Evolutionary conservation across 2,329 filamentous ascomycete genomes (phyloP).

Genomic region (Fusarium denticulatum): DNA sequence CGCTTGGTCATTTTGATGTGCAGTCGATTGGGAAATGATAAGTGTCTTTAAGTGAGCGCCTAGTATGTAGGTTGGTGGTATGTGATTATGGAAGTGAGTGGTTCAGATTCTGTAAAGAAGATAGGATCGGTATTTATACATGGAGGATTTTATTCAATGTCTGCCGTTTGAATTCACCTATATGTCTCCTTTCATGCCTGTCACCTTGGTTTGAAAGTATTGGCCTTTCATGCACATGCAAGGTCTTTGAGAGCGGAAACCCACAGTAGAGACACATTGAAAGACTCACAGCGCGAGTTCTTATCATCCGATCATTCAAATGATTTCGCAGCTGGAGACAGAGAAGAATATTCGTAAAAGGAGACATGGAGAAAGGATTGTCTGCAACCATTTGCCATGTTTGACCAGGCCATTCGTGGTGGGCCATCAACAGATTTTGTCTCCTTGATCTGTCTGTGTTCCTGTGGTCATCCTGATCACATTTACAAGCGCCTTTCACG

Average conservation of each 20-base stretch:
- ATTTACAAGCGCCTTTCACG: no score
- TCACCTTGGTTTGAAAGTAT: neutral
- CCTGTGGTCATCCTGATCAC: neutral
- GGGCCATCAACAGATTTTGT: neutral
- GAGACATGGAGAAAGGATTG: neutral
- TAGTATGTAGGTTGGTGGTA: neutral
- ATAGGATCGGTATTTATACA: neutral
- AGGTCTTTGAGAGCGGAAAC: neutral
- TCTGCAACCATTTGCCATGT: neutral
- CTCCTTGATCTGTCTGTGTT: neutral
- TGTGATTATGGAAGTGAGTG: neutral
- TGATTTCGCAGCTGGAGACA: neutral
- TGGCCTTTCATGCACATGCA: neutral
- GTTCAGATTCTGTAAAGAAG: neutral
- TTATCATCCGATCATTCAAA: neutral
- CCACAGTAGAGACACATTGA: neutral
- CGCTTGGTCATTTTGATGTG: neutral
- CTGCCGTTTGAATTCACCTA: accelerated
- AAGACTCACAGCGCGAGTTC: neutral
- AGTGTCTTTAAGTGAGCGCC: neutral
- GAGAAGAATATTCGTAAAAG: neutral
- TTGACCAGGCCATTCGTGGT: neutral
- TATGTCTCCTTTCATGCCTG: neutral
- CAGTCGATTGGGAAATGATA: neutral
- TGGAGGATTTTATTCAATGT: neutral